These are phyloP conservation scores for Termitomyces sp. DNA, from an alignment of 1,284 basidiomycete species.

Conservation along the genomic window DNA sequence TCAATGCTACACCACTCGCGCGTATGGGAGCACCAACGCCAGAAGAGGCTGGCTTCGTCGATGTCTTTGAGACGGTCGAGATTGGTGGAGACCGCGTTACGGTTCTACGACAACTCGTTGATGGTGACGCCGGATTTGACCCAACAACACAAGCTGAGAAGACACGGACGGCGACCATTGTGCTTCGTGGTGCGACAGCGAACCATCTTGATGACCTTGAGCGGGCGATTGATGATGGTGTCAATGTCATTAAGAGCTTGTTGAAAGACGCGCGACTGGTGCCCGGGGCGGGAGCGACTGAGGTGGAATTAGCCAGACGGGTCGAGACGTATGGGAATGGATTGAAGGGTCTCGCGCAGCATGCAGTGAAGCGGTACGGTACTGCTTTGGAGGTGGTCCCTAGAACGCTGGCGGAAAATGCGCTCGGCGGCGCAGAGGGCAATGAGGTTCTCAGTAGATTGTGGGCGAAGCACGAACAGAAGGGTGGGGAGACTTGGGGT, in stretches of 20 bases:
- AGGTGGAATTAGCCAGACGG: conserved; percentile 84
- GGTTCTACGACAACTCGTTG: conserved; percentile 83
- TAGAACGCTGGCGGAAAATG: conserved; percentile 92
- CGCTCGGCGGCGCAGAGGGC: conserved; percentile 83
- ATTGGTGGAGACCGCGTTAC: conserved; percentile 98
- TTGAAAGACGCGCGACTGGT: conserved; percentile 89
- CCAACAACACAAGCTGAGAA: conserved; percentile 52
- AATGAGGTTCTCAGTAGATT: conserved; percentile 88
- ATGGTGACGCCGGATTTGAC: conserved; percentile 57
- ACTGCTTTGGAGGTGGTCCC: conserved; percentile 91
- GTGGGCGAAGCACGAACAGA: conserved; percentile 84
- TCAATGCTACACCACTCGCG: conserved; percentile 94
- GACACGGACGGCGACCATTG: conserved; percentile 86
- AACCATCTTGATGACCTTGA: conserved; percentile 96
- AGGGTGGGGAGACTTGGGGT: conserved; percentile 71
- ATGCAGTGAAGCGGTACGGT: conserved; percentile 90
- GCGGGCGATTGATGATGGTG: conserved; percentile 94
- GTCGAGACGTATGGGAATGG: conserved; percentile 86
- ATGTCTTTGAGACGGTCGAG: conserved; percentile 93
- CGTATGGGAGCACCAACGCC: conserved; percentile 93
- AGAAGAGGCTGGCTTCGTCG: conserved; percentile 93
- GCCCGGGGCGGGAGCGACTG: conserved; percentile 91
- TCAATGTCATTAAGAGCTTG: conserved; percentile 93
- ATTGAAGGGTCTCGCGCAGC: conserved; percentile 89
- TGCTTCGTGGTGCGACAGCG: conserved; percentile 94